Evolutionary conservation across 345 rosid species (phyloP).

Genomic region (Microthlaspi erraticum): DNA sequence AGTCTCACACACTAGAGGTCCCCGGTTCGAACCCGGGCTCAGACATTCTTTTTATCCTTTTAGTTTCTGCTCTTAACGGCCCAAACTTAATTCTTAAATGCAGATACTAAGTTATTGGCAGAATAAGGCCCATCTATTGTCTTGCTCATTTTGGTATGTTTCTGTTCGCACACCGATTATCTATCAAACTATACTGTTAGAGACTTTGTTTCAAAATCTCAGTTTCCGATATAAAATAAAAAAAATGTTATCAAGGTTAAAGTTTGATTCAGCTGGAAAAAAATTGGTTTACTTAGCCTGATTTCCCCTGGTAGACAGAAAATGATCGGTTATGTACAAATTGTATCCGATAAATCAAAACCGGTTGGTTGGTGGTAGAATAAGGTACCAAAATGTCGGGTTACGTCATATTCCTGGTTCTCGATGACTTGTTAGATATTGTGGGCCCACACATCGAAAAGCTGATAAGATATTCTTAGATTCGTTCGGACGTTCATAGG

Average conservation of each 20-base stretch:
- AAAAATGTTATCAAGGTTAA: no score
- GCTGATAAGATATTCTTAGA: constrained; percentile 34
- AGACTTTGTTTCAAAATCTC: no score
- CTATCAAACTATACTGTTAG: no score
- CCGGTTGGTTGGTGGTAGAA: not conserved
- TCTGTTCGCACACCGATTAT: no score
- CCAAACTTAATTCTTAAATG: not conserved
- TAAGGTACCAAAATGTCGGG: constrained; percentile 17
- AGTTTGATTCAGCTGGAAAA: no score
- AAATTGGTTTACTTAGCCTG: no score
- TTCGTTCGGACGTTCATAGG: constrained; percentile 26
- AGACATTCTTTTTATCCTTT: constrained; percentile 38
- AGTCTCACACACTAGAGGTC: constrained; percentile 91
- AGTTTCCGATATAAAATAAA: no score
- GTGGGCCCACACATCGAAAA: constrained; percentile 28
- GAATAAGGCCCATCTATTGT: not conserved
- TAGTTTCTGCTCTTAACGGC: not conserved
- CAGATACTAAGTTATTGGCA: not conserved
- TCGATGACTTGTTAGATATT: constrained; percentile 29
- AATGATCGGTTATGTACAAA: not conserved
- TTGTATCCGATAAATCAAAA: constrained; percentile 14
- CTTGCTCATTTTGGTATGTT: no score
- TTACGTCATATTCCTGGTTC: constrained; percentile 20
- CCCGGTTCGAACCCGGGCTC: constrained; percentile 75
- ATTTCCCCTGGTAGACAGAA: no score